These are phyloP conservation scores for Trichoderma parareesei DNA, from an alignment of 495 filamentous ascomycete species.

Conservation along the genomic window DNA sequence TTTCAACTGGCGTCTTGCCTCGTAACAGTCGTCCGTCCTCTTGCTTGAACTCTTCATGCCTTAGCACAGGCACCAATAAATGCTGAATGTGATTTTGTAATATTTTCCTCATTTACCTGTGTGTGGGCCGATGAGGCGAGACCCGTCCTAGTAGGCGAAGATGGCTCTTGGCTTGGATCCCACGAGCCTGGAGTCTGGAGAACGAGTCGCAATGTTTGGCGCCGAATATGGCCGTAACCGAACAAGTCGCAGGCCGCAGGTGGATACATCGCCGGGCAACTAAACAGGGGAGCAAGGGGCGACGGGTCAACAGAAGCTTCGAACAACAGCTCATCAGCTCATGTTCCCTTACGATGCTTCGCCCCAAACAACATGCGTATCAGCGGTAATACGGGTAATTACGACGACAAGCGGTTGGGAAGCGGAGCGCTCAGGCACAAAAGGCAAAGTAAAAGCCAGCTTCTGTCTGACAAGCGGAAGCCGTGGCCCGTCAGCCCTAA, in stretches of 20 bases:
- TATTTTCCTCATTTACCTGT: background rate
- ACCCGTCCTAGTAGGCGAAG: background rate
- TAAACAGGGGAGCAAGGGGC: background rate
- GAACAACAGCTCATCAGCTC: background rate
- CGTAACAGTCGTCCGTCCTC: background rate
- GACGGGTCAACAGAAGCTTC: background rate
- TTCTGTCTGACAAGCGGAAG: background rate
- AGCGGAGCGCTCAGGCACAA: background rate
- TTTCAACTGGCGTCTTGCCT: background rate
- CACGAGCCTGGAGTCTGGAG: constrained; percentile 7
- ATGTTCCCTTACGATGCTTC: too few relatives aligned
- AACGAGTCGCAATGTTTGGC: background rate
- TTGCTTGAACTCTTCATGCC: background rate
- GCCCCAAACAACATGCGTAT: too few relatives aligned
- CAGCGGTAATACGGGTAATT: background rate
- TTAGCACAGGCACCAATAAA: background rate
- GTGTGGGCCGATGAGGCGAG: background rate
- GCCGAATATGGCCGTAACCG: constrained; percentile 1
- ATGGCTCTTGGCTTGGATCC: background rate
- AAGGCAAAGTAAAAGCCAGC: background rate
- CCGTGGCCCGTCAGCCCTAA: constrained; percentile 7
- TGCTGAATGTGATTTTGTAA: background rate
- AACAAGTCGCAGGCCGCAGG: background rate
- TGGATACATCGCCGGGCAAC: background rate
- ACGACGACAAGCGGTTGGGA: background rate